Evolutionary conservation across 306 rosid genomes (phyloP).

Genomic region (Psophocarpus tetragonolobus): DNA sequence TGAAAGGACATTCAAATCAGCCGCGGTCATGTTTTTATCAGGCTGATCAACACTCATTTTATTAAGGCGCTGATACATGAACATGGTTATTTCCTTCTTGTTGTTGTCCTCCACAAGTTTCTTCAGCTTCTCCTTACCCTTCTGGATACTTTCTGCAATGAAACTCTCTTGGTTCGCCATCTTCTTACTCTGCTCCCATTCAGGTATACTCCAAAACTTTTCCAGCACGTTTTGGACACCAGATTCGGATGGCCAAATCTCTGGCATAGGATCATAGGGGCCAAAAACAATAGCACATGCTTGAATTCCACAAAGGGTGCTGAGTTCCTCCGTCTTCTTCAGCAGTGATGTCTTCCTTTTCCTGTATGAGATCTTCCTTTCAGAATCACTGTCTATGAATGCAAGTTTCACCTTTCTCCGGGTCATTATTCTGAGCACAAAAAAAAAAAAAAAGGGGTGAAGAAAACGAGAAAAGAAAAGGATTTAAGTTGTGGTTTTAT

Average conservation of each 20-base stretch:
- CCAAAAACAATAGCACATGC: slow-evolving; percentile 29
- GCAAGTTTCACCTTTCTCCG: slow-evolving; percentile 22
- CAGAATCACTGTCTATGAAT: slow-evolving; percentile 6
- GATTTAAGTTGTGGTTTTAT: background rate
- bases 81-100: background rate
- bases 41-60: background rate
- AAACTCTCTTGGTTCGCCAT: slow-evolving; percentile 29
- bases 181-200: slow-evolving; percentile 1
- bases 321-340: background rate
- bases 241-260: slow-evolving; percentile 26
- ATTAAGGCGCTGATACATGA: background rate
- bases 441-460: too few relatives aligned
- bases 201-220: background rate
- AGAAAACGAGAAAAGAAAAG: background rate
- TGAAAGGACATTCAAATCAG: slow-evolving; percentile 31
- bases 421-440: slow-evolving; percentile 12
- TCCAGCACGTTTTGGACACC: background rate
- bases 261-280: background rate
- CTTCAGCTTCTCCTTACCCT: background rate
- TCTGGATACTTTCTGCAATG: background rate
- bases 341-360: slow-evolving; percentile 13
- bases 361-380: slow-evolving; percentile 22
- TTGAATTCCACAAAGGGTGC: background rate
- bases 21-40: background rate
- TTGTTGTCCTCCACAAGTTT: background rate